phyloP scores from a whole-genome alignment of 129 eudicot genomes.

The Chrysanthemum lavandulifolium region DNA sequence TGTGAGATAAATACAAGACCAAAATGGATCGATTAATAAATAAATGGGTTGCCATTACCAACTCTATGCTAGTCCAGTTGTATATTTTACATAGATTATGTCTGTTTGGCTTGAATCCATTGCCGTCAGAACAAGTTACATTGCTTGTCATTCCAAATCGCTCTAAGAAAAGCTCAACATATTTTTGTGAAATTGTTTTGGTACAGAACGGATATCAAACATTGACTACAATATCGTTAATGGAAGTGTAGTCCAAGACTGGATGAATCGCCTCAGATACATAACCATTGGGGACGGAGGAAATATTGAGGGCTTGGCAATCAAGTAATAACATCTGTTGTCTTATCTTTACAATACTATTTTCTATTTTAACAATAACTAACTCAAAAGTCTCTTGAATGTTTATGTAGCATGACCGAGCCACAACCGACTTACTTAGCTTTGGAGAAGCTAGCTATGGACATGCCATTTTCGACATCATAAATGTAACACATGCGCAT shows the following conservation, averaged over 20 bases:
- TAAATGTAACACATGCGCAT: conserved; percentile 73
- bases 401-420: conserved; percentile 60
- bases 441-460: conserved; percentile 91
- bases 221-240: conserved; percentile 66
- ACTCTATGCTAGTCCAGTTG: too few relatives aligned
- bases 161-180: neutral
- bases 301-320: conserved; percentile 78
- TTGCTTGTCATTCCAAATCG: neutral
- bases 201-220: conserved; percentile 74
- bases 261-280: conserved; percentile 79
- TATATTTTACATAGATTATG: neutral
- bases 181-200: neutral
- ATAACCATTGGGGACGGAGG: conserved; percentile 96
- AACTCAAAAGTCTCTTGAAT: conserved; percentile 11
- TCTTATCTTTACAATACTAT: neutral
- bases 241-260: conserved; percentile 56
- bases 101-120: neutral
- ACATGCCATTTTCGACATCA: conserved; percentile 67
- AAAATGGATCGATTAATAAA: neutral
- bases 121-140: neutral
- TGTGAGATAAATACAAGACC: neutral
- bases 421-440: conserved; percentile 93
- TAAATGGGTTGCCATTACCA: neutral
- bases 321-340: conserved; percentile 43
- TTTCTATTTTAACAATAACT: neutral